Evolutionary conservation across 2,329 filamentous ascomycete genomes (phyloP).

Genomic region (Zymoseptoria pseudotritici): DNA sequence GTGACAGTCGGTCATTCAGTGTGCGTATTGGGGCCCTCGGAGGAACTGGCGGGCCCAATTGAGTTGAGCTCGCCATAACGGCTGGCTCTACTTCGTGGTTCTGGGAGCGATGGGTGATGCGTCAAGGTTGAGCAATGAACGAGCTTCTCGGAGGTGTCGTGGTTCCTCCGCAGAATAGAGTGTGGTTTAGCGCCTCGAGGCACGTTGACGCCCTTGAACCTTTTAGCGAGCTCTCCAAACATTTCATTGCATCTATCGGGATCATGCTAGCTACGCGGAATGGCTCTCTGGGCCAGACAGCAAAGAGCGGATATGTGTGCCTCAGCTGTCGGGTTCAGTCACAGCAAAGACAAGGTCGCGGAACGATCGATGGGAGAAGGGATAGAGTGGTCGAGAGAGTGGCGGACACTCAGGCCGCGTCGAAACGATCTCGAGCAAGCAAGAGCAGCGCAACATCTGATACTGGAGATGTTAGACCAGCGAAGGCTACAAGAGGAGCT

Average conservation of each 20-base stretch:
- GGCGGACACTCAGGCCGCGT: not conserved
- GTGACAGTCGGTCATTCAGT: conserved; percentile 24
- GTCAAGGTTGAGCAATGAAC: not conserved
- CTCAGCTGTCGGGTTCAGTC: conserved; percentile 17
- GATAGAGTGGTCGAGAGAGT: not conserved
- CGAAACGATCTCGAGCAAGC: not conserved
- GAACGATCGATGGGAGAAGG: not conserved
- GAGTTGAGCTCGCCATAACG: not conserved
- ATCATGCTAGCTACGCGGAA: conserved; percentile 14
- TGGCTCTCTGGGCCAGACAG: conserved; percentile 6
- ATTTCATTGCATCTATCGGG: not conserved
- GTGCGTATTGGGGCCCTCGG: conserved; percentile 6
- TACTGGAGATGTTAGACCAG: not conserved
- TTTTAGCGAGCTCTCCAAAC: not conserved
- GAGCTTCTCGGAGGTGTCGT: not conserved
- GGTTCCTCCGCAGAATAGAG: conserved; percentile 2
- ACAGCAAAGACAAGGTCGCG: conserved; percentile 4
- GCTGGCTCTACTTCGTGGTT: not conserved
- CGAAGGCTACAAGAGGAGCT: not conserved
- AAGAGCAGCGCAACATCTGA: not conserved
- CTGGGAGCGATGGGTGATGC: not conserved
- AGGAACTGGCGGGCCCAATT: not conserved
- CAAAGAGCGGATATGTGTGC: conserved; percentile 17
- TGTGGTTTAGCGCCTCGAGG: conserved; percentile 1
- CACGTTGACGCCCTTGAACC: not conserved